Percentiles rank a stretch among this genome's conserved stretches.
These are phyloP conservation scores for Pestalotiopsis sp. DNA, from an alignment of 2,329 filamentous ascomycete genomes.

Conservation along the genomic window DNA sequence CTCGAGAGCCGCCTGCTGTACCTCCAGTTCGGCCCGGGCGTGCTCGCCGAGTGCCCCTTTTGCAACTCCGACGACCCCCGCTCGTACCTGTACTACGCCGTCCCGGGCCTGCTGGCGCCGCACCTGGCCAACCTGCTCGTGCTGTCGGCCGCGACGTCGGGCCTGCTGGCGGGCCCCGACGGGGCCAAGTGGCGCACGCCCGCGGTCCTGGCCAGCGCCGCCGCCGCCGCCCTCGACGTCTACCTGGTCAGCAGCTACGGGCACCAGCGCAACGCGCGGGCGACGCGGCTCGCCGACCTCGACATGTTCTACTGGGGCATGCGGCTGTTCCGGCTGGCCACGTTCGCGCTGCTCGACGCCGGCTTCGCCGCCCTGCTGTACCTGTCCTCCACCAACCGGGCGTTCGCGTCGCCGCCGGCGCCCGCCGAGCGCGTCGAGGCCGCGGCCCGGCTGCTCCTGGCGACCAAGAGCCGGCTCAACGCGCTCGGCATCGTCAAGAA, in stretches of 20 bases:
- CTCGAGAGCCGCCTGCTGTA: slow-evolving; percentile 79
- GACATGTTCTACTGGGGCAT: slow-evolving; percentile 75
- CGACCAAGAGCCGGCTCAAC: slow-evolving; percentile 67
- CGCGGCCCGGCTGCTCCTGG: slow-evolving; percentile 58
- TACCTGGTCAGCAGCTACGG: slow-evolving; percentile 69
- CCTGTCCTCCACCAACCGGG: slow-evolving; percentile 77
- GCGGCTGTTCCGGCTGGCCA: slow-evolving; percentile 63
- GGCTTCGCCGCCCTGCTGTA: slow-evolving; percentile 69
- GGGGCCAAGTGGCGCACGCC: slow-evolving; percentile 70
- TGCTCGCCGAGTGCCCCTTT: slow-evolving; percentile 78
- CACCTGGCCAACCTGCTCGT: slow-evolving; percentile 78
- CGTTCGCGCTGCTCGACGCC: slow-evolving; percentile 67
- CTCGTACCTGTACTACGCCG: slow-evolving; percentile 79
- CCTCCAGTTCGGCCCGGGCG: slow-evolving; percentile 77
- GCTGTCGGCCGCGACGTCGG: slow-evolving; percentile 75
- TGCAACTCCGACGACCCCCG: slow-evolving; percentile 71
- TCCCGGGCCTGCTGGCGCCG: slow-evolving; percentile 73
- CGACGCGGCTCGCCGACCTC: slow-evolving; percentile 63
- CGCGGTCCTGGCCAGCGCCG: slow-evolving; percentile 66
- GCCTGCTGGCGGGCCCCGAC: slow-evolving; percentile 63
- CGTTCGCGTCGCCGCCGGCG: slow-evolving; percentile 66
- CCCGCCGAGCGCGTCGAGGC: slow-evolving; percentile 69
- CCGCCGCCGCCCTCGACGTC: slow-evolving; percentile 65
- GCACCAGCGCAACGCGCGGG: slow-evolving; percentile 64
- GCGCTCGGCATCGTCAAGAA: slow-evolving; percentile 80